Evolutionary conservation across 495 filamentous ascomycete species (phyloP), one percentile per base, ranked within the genome.

Genomic region (Thozetella sp.): DNA sequence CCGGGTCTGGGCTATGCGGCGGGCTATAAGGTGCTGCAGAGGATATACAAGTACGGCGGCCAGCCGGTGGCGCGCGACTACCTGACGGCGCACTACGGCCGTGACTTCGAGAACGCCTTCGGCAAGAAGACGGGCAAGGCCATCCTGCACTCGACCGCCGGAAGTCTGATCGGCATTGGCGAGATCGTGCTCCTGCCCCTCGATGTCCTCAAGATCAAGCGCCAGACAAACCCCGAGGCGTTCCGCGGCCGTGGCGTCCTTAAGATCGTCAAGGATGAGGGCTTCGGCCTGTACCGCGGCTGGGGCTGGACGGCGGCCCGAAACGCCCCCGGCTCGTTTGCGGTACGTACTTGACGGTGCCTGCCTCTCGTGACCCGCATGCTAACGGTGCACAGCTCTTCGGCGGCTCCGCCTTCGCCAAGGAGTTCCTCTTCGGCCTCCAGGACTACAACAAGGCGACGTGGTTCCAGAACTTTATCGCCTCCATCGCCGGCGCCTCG

Each of bases 141-240:
- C 17, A 93, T 99, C 62, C 90, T 98, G 90, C 90, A 95, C 74
- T 97, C 95, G 22, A 96, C 92, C 52, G 95, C 95, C 58, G 95
- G 95, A 80, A 94, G 90, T 80, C 64, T 99, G 62, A 96, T 98
- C 68, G 95, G 95, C 69, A 94, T 98, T 64, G 96, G 95, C 65
- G 95, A 99, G 80, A 95, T 99, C 63, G 83, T 99, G 60, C 82
- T 99, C 2, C 84, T 99, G 22, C 95, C 95, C 45, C 85, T 99
- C 27, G 95, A 99, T 66, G 95, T 99, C 13, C 82, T 99, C 23
- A 99, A 99, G 84, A 99, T 99, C 82, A 98, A 98, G 83, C 90
- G 95, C 64, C 95, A 99, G 79, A 99, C 95, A 37, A 99, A 99
- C 83, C 95, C 95, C 27, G 95, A 97, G 67, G 93, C 95, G 46